Base-by-base conservation (phyloP, 441 rosid species). In the Adansonia grandidieri region DNA sequence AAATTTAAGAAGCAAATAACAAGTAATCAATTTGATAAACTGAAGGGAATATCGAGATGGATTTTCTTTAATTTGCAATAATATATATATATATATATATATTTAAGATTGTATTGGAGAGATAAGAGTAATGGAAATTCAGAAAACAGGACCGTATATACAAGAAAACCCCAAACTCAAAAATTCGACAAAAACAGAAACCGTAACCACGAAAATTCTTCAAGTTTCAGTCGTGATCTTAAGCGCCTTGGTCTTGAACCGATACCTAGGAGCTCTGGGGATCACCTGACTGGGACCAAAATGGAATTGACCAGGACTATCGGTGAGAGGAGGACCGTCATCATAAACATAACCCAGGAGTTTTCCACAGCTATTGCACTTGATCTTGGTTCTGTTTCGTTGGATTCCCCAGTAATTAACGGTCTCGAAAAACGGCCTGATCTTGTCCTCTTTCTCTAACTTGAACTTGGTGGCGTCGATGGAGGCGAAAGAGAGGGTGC, bases 231-330 rank as follows among this genome's bases (percentile, higher is more conserved):
- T 80, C 1, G 91, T 68, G 82, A 93, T 80, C 44, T 78, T 78
- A 74, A 96, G 81, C 74, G 93, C 82, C 84, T 91, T 92, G 87
- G 80, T 91, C 92, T 90, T 96, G 82, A 96, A 89, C 50, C 97
- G 83, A 72, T 88, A 94, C 6, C 97, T 85, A 72, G 97, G 91
- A 13, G 93, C 96, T 42, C 98, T 85, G 71, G 96, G 97, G 15
- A 96, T 79, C 28, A 85, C 97, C 78, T 96, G 99, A 82, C 98
- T 94, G 44, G 99, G 97, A 2, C 97, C 98, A 69, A 96, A 85
- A 53, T 90, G 94, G 68, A 78, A 88, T 83, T 92, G 98, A 3
- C 98, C 97, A 1, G 92, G 82, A 61, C 89, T 82, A n/a, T 89
- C 78, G 19, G 92, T 89, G 28, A 85, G 81, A 9, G 97, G 97